Evolutionary conservation across 1,139 yeast genomes (phyloP).

Genomic region (Saccharomyces hybrid): DNA sequence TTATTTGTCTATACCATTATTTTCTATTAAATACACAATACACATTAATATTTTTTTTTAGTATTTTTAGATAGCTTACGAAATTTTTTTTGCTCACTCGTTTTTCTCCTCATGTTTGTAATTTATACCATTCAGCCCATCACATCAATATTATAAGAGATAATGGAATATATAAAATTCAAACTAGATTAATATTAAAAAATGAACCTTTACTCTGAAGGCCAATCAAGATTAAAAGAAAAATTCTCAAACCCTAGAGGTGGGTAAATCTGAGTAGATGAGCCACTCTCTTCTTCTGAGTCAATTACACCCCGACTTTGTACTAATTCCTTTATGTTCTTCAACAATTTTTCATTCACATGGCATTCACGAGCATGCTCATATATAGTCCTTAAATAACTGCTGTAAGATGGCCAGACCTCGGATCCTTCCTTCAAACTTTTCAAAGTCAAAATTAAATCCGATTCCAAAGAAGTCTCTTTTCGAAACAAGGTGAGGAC

Average conservation of each 20-base stretch:
- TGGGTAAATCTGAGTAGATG: neutral
- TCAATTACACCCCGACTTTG: neutral
- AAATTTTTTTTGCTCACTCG: neutral
- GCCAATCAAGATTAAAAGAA: neutral
- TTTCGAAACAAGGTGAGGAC: neutral
- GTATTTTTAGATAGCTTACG: neutral
- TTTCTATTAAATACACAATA: neutral
- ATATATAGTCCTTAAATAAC: neutral
- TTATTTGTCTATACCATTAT: neutral
- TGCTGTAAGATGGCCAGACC: neutral
- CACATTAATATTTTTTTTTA: neutral
- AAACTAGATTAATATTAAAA: neutral
- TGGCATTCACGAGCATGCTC: neutral
- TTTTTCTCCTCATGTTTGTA: neutral
- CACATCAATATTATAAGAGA: neutral
- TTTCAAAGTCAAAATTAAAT: neutral
- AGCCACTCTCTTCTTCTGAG: neutral
- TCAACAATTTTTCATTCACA: neutral
- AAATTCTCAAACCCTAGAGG: neutral
- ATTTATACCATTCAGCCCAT: neutral
- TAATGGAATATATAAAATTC: neutral
- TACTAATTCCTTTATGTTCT: neutral
- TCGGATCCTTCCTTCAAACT: neutral
- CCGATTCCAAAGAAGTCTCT: neutral
- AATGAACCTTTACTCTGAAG: neutral